Evolutionary conservation across 306 rosid species (phyloP), one percentile per base, ranked within the genome.

Genomic region (Oxytropis ochrocephala): DNA sequence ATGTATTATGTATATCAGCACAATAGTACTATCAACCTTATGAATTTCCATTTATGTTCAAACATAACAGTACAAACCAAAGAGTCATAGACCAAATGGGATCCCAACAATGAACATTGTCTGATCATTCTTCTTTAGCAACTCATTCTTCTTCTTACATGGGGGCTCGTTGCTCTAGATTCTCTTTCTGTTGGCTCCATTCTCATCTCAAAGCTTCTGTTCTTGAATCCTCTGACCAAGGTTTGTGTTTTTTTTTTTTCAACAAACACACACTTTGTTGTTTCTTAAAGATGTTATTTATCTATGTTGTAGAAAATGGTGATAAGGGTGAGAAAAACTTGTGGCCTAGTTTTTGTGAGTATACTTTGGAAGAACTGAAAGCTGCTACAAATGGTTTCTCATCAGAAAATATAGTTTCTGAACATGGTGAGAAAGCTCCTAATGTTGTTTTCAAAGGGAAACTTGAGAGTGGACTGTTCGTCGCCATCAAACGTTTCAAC

Each of bases 351-450:
- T 89, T 87, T 83, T 36, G 74, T 55, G 95, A 92, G 89, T 92
- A 85, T 80, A 87, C 83, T 64, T 73, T 84, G 66, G 96, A 92
- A 74, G 86, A 83, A 58, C 86, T 92, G 61, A 92, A 87, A 47
- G 76, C 57, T 51, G 92, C 95, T 24, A 87, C 97, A 54, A 36
- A 64, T 27, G 92, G 92, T 4, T 92, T 92, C 58, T 82, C 90
- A 7, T 72, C 92, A 11, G 97, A 91, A 11, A 91, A 85, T 80
- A 82, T 91, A 19, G 97, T 91, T 7, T 91, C 96, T 42, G 97
- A 92, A 84, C 97, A 92, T 74, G 97, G 97, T 14, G 90, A 87
- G 64, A 92, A 89, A 79, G 97, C 97, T 75, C 97, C 97, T 8
- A 92, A 92, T 77, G 83, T 91, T 43, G 97, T 91, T 59, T 91